phyloP scores from a whole-genome alignment of 805 yeast genomes.

The Barnettozyma californica region DNA sequence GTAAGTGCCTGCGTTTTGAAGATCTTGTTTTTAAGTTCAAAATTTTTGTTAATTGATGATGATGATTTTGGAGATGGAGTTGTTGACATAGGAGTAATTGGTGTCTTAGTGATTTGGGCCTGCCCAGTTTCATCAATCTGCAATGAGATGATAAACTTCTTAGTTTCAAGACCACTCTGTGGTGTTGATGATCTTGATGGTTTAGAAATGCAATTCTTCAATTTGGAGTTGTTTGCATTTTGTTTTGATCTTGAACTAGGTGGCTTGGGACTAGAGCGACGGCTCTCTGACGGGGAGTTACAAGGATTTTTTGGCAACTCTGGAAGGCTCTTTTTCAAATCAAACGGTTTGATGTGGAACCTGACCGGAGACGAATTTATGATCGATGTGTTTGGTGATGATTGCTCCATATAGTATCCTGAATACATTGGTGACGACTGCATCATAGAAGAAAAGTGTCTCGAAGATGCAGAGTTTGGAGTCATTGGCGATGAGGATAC shows the following conservation, averaged over 20 bases:
- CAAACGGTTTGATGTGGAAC: constrained; percentile 24
- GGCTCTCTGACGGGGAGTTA: constrained; percentile 17
- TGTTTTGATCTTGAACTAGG: no score
- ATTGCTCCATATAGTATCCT: constrained; percentile 22
- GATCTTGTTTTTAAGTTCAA: background rate
- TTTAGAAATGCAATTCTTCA: background rate
- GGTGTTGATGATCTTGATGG: background rate
- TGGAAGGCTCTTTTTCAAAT: constrained; percentile 9
- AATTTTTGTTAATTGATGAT: background rate
- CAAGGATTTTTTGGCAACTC: constrained; percentile 20
- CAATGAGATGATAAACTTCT: constrained; percentile 14
- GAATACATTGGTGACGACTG: constrained; percentile 28
- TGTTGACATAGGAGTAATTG: background rate
- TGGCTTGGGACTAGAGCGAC: constrained; percentile 6
- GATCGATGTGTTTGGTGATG: constrained; percentile 19
- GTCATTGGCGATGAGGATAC: constrained; percentile 23
- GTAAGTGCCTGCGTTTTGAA: constrained; percentile 9
- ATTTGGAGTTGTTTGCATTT: background rate
- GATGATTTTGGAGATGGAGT: constrained; percentile 1
- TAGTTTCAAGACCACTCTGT: background rate
- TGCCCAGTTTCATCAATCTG: constrained; percentile 24
- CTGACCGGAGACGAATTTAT: constrained; percentile 22
- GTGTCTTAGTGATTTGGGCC: constrained; percentile 18
- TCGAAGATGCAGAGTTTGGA: constrained; percentile 19
- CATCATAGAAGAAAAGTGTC: constrained; percentile 26